Percentiles rank a stretch among this genome's conserved stretches.
These are phyloP conservation scores for Eruca vesicaria DNA, from an alignment of 441 rosid species.

Conservation along the genomic window DNA sequence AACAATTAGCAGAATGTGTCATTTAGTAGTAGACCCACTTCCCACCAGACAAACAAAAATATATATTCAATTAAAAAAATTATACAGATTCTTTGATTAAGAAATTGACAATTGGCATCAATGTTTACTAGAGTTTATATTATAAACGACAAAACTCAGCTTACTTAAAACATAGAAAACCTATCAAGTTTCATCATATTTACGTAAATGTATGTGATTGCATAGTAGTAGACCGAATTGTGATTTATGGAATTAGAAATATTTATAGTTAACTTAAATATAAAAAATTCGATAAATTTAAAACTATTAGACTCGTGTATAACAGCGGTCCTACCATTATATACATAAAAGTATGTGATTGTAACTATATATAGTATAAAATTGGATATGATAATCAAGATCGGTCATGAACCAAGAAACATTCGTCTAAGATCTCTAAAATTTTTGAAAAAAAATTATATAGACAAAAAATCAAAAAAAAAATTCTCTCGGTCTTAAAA, in stretches of 20 bases:
- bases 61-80: neutral
- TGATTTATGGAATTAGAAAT: too few relatives aligned
- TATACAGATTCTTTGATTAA: neutral
- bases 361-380: neutral
- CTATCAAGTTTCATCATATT: neutral
- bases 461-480: too few relatives aligned
- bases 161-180: neutral
- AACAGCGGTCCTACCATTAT: neutral
- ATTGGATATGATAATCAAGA: too few relatives aligned
- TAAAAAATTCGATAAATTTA: too few relatives aligned
- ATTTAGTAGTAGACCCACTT: slow-evolving; percentile 32
- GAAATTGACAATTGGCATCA: slow-evolving; percentile 26
- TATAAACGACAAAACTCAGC: slow-evolving; percentile 23
- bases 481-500: too few relatives aligned
- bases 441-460: too few relatives aligned
- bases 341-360: neutral
- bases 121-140: neutral
- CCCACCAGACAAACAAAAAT: slow-evolving; percentile 10
- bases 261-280: too few relatives aligned
- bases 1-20: slow-evolving; percentile 26
- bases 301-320: too few relatives aligned
- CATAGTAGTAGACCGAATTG: too few relatives aligned
- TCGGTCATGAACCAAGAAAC: too few relatives aligned
- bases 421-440: too few relatives aligned
- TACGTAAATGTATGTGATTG: neutral